These are phyloP conservation scores for Kokia cookei DNA, from an alignment of 441 rosid species.

Conservation along the genomic window DNA sequence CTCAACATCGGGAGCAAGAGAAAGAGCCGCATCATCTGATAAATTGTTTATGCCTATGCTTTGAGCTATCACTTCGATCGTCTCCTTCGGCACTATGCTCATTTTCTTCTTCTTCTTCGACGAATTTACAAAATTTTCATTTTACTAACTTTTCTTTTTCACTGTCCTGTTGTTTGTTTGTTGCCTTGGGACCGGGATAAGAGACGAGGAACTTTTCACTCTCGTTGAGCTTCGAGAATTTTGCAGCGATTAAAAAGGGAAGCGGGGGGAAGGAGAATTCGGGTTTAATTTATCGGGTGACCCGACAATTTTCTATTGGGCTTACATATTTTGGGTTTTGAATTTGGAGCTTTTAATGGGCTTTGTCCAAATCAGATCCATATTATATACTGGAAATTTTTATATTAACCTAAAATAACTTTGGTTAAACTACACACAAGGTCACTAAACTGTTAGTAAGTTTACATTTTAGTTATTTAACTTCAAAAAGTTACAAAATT, in stretches of 20 bases:
- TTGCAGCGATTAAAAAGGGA: neutral
- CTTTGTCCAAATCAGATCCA: neutral
- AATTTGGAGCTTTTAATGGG: neutral
- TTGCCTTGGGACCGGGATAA: neutral
- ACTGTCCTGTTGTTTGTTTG: neutral
- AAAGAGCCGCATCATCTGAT: constrained; percentile 64
- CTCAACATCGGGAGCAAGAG: constrained; percentile 90
- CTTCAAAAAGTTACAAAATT: too few species aligned
- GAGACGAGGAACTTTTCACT: neutral
- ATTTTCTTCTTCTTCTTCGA: constrained; percentile 20
- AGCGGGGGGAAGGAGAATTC: neutral
- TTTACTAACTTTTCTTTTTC: neutral
- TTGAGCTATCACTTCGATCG: constrained; percentile 83
- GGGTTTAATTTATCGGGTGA: constrained; percentile 2
- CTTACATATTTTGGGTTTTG: neutral
- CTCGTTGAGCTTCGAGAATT: neutral
- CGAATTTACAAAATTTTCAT: neutral
- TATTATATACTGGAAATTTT: neutral
- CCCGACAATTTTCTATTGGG: neutral
- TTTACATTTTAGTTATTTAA: too few species aligned
- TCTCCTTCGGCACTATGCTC: constrained; percentile 91
- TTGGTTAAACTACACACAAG: too few species aligned
- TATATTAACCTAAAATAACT: too few species aligned
- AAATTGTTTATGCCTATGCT: constrained; percentile 70
- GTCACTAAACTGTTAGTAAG: too few species aligned